Conservation (phyloP, 108 stramenopile genomes). For the Cyclotella kingstonii region DNA sequence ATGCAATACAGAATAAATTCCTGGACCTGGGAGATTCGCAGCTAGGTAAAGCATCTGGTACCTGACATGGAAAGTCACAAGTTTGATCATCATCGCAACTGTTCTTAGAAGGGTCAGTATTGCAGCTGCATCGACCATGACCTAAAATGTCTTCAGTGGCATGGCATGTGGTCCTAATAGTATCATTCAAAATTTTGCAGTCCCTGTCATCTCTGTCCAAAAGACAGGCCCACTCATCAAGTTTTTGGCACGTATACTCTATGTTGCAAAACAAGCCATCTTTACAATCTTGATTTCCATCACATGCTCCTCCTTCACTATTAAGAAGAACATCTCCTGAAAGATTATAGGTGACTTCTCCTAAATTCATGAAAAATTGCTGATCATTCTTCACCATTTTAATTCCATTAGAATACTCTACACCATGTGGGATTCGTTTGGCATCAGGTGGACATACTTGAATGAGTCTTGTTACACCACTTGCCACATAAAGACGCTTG, state of each 20-base stretch:
- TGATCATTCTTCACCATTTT: background rate
- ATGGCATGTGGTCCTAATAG: background rate
- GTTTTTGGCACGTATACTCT: background rate
- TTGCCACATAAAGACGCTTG: background rate
- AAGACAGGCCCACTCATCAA: background rate
- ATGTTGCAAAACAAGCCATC: slow-evolving; percentile 1
- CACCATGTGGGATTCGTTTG: background rate
- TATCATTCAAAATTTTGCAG: background rate
- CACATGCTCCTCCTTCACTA: background rate
- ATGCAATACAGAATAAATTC: background rate
- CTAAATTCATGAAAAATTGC: no score
- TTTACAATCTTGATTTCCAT: background rate
- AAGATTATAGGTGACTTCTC: background rate
- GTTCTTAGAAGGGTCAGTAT: background rate
- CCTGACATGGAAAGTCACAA: slow-evolving; percentile 9
- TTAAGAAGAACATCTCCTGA: background rate
- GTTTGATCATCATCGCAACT: background rate
- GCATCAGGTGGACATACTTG: background rate
- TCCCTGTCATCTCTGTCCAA: background rate
- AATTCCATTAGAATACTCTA: background rate
- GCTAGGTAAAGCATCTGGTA: background rate
- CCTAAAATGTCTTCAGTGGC: background rate
- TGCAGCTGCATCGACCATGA: background rate
- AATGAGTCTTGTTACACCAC: background rate
- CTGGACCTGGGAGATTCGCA: background rate